Evolutionary conservation across 345 rosid species (phyloP).

Genomic region (Hibiscus trionum): DNA sequence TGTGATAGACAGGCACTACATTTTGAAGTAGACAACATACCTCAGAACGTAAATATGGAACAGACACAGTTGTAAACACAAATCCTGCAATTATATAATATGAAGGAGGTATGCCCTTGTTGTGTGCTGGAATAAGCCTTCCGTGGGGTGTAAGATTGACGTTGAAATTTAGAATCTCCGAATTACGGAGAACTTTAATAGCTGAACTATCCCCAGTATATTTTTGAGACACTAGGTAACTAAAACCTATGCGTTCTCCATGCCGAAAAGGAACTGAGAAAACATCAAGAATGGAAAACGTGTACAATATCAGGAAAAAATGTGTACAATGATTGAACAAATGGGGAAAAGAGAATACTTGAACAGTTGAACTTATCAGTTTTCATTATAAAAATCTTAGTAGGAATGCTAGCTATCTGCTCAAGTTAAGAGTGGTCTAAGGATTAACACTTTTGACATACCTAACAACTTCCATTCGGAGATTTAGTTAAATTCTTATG

Average conservation of each 20-base stretch:
- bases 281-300: slow-evolving; percentile 4
- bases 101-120: slow-evolving; percentile 51
- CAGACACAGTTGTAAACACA: slow-evolving; percentile 53
- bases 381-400: not conserved
- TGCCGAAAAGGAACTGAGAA: slow-evolving; percentile 65
- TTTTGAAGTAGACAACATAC: not conserved
- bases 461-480: not conserved
- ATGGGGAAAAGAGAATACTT: not conserved
- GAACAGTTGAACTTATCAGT: not conserved
- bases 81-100: slow-evolving; percentile 68
- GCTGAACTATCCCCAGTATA: slow-evolving; percentile 52
- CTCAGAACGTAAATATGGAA: slow-evolving; percentile 12
- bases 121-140: slow-evolving; percentile 59
- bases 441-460: not conserved
- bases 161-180: slow-evolving; percentile 43
- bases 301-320: not conserved
- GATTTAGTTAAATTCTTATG: not conserved
- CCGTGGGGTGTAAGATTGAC: slow-evolving; percentile 52
- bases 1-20: not conserved
- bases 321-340: not conserved
- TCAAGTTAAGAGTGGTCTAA: not conserved
- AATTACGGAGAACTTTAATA: slow-evolving; percentile 51
- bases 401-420: not conserved
- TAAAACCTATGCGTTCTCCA: slow-evolving; percentile 71
- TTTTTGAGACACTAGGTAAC: slow-evolving; percentile 65